Evolutionary conservation across 306 rosid genomes (phyloP), one percentile per base, ranked within the genome.

Genomic region (Purshia tridentata): DNA sequence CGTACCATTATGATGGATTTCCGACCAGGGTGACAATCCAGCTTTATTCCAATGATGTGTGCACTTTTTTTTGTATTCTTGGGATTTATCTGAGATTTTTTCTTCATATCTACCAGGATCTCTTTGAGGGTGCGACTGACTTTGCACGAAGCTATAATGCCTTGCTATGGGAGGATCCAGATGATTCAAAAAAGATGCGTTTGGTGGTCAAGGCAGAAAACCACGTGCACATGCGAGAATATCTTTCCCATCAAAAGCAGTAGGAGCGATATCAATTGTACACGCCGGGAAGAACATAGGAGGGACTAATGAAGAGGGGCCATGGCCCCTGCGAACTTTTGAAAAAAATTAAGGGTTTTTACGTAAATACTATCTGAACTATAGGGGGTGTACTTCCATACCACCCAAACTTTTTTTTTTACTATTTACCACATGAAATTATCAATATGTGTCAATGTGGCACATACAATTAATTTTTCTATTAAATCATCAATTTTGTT

Each of bases 91-190:
- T 73, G 67, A 48, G 41, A 70, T 67, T 61, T 13, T 13, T 20
- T 50, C 40, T 62, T 76, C 69, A 6, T 20, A 42, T 54, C 44
- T 11, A 42, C 61, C 91, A 94, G 99, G 99, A 94, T 42, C 91
- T 90, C 35, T 90, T 84, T 44, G 99, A 94, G 80, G 92, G 81
- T 70, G 91, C 99, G 50, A 88, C 90, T 70, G 99, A 94, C 87
- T 82, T 80, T 39, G 96, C 97, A 20, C 83, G 97, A 62, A 92
- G 89, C 55, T 88, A 93, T 89, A 83, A 83, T 52, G 99, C 95
- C 52, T 81, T 94, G 76, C 72, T 91, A 55, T 94, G 99, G 99
- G 99, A 94, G 83, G 88, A 87, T 78, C 77, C 90, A 51, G 96
- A 89, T 75, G 89, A 93, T 77, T 81, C 89, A 45, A 94, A 89